Percentiles rank a stretch among this genome's conserved stretches.
These are phyloP conservation scores for Trypanosomatidae sp. DNA, from an alignment of 208 protist species.

Conservation along the genomic window DNA sequence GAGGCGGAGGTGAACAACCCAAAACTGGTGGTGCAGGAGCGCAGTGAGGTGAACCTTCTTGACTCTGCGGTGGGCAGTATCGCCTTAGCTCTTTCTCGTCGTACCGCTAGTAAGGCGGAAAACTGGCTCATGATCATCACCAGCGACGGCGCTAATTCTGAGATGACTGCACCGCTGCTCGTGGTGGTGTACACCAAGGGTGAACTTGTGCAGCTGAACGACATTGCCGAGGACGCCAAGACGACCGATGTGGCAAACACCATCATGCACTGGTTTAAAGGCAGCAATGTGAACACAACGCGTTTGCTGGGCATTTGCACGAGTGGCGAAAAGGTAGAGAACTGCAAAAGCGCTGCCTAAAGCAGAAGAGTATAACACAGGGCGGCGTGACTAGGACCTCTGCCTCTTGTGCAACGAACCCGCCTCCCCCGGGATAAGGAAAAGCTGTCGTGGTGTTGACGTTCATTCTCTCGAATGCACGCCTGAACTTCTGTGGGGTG, in stretches of 20 bases:
- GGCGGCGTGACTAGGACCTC: not conserved
- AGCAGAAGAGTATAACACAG: too few species aligned
- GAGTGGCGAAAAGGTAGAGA: slow-evolving; percentile 41
- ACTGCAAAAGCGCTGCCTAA: slow-evolving; percentile 32
- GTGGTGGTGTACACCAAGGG: slow-evolving; percentile 61
- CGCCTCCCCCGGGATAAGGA: too few species aligned
- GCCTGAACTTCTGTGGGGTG: not conserved
- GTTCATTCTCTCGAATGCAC: not conserved
- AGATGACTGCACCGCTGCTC: slow-evolving; percentile 44
- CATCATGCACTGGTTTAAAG: slow-evolving; percentile 60
- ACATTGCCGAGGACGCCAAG: slow-evolving; percentile 18
- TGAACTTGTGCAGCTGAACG: slow-evolving; percentile 45
- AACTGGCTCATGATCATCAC: slow-evolving; percentile 77
- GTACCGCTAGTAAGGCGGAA: slow-evolving; percentile 37
- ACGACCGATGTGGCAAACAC: slow-evolving; percentile 50
- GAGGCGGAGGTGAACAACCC: slow-evolving; percentile 12
- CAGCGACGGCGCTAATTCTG: slow-evolving; percentile 44
- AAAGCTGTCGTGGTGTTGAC: not conserved
- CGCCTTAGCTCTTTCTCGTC: slow-evolving; percentile 39
- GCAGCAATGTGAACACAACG: not conserved
- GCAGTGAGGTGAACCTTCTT: slow-evolving; percentile 69
- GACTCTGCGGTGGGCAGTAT: slow-evolving; percentile 62
- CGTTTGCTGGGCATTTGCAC: slow-evolving; percentile 64
- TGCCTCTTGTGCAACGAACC: not conserved
- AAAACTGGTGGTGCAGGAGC: slow-evolving; percentile 23